These are phyloP conservation scores for Coemansia sp. DNA, from an alignment of 192 early-diverging fungal species.

Conservation along the genomic window DNA sequence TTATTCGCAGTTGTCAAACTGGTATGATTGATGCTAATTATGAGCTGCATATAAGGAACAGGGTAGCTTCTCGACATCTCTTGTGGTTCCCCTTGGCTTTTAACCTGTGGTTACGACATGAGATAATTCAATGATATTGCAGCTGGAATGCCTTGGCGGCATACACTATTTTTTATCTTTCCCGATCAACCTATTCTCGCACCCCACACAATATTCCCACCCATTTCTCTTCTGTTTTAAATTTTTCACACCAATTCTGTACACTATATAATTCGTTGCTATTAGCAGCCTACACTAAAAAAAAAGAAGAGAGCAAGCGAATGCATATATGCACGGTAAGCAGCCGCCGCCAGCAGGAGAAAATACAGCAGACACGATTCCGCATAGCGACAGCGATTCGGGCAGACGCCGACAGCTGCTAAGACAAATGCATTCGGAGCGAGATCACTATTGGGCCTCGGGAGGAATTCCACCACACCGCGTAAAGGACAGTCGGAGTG, in stretches of 20 bases:
- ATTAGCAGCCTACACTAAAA: background rate
- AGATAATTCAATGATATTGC: too few species aligned
- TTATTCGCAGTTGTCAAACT: too few species aligned
- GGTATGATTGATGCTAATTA: too few species aligned
- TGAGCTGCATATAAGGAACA: too few species aligned
- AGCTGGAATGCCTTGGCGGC: too few species aligned
- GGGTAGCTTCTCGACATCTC: too few species aligned
- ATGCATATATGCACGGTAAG: constrained; percentile 8
- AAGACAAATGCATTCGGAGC: constrained; percentile 27
- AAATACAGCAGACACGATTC: background rate
- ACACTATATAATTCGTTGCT: background rate
- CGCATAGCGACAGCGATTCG: background rate
- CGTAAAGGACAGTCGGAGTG: constrained; percentile 17
- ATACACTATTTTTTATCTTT: too few species aligned
- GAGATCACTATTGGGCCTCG: constrained; percentile 43
- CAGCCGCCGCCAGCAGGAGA: background rate
- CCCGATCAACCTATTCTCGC: background rate
- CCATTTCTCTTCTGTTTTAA: background rate
- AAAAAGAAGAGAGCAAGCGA: background rate
- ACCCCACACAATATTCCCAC: constrained; percentile 1
- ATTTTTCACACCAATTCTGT: background rate
- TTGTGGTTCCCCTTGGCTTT: too few species aligned
- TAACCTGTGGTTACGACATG: too few species aligned
- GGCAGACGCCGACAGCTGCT: background rate
- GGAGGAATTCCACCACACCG: constrained; percentile 41